These are phyloP conservation scores for Tulasnella sp. DNA, from an alignment of 768 basidiomycete species.

Conservation along the genomic window DNA sequence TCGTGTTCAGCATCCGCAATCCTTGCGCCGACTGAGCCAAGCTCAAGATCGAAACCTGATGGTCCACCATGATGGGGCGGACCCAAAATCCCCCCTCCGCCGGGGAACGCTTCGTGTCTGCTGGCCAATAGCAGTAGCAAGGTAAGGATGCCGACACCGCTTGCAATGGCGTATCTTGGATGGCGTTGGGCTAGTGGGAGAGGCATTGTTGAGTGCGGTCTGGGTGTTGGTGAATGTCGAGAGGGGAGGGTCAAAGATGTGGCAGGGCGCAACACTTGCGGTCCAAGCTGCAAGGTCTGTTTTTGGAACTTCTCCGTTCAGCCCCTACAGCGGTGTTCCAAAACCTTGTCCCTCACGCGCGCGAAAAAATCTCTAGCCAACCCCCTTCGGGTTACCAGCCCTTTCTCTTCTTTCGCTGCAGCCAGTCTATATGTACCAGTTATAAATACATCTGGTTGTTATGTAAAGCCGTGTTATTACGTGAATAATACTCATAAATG, in stretches of 20 bases:
- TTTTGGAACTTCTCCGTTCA: too few relatives aligned
- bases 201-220: neutral
- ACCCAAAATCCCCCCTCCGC: neutral
- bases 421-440: neutral
- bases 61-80: neutral
- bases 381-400: neutral
- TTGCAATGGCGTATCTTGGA: constrained; percentile 9
- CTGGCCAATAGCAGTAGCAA: constrained; percentile 5
- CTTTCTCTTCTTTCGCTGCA: neutral
- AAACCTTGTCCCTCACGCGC: neutral
- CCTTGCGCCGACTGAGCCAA: neutral
- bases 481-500: neutral
- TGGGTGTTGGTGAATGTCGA: neutral
- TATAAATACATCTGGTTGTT: neutral
- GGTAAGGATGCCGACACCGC: constrained; percentile 1
- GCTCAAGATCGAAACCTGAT: neutral
- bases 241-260: neutral
- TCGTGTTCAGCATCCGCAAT: constrained; percentile 3
- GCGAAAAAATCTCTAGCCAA: neutral
- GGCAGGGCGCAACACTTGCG: neutral
- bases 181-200: neutral
- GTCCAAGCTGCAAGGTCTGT: neutral
- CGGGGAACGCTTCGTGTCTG: neutral
- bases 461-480: neutral
- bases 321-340: neutral